Conservation (phyloP, 148 eudicot genomes). For the Arctostaphylos glauca region DNA sequence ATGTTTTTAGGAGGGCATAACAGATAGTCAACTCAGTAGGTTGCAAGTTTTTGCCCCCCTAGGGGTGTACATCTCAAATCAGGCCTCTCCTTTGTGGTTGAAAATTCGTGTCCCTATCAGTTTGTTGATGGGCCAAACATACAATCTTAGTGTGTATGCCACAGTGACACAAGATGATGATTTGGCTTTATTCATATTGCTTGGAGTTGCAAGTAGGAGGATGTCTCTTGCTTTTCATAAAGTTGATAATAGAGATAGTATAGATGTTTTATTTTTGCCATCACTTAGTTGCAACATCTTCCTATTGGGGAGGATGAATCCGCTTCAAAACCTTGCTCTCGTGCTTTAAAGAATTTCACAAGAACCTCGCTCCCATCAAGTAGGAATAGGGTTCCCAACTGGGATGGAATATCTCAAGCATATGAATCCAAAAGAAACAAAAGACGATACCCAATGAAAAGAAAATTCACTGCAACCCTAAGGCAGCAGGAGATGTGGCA, state of each 20-base stretch:
- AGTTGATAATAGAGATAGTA: not conserved
- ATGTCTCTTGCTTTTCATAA: not conserved
- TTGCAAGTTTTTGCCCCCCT: not conserved
- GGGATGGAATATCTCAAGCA: too few species aligned
- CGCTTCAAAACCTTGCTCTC: not conserved
- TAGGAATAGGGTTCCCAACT: too few species aligned
- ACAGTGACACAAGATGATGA: not conserved
- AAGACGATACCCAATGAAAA: too few species aligned
- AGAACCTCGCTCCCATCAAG: too few species aligned
- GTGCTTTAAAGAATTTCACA: not conserved
- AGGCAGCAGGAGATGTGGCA: too few species aligned
- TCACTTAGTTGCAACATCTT: not conserved
- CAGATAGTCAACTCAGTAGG: not conserved
- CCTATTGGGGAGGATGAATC: not conserved
- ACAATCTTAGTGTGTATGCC: not conserved
- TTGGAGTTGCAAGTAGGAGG: not conserved
- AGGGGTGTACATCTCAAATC: not conserved
- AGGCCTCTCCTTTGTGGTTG: not conserved
- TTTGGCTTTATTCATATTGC: not conserved
- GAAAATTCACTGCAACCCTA: too few species aligned
- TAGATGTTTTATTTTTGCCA: not conserved
- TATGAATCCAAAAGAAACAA: too few species aligned
- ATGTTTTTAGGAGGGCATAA: not conserved
- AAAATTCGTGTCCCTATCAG: not conserved
- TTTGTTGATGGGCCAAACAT: not conserved